Base-by-base conservation (phyloP, 2,329 filamentous ascomycete species). In the Colletotrichum magnum region DNA sequence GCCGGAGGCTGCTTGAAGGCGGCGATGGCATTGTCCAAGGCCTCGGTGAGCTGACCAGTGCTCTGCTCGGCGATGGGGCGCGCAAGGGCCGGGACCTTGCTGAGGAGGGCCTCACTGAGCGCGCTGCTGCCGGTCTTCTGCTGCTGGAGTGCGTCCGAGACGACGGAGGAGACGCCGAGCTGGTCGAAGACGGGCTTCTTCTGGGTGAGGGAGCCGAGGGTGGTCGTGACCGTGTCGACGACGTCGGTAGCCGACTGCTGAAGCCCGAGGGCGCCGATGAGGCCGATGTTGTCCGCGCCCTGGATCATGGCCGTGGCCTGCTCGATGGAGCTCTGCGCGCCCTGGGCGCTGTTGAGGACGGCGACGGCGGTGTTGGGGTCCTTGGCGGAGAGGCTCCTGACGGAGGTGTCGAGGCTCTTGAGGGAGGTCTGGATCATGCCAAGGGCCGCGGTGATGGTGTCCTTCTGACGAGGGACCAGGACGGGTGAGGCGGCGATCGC, bases 181-280 rank as follows among this genome's bases (percentile, higher is more conserved):
- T 69, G 67, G 18, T 69, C 67, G 12, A 69, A 69, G 1, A 69
- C 67, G n/a, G 67, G 67, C 26, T 67, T 69, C 51, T 69, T 69
- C 43, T 56, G 36, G 1, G 57, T 43, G n/a, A 69, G 67, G 13
- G 66, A 62, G 51, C 56, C 62, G 18, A 69, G 67, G 1, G 67
- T 69, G 12, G 67, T 69, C 24, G 56, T 24, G 16, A 69, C 67
- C 36, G 60, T 56, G 1, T 13, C 28, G 1, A 69, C 67, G 6
- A 69, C 48, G 4, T 16, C 67, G 6, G 5, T 24, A 26, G 67
- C 67, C 18, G 62, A 67, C 56, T 69, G 62, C 57, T 69, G 67
- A 5, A 69, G 67, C 1, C 67, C 67, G 16, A 69, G 67, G 12
- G 67, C 67, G 10, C 62, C 62, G 24, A 69, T 16, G 12, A 69